Evolutionary conservation across 2,329 filamentous ascomycete genomes (phyloP).

Genomic region (Truncatella angustata): DNA sequence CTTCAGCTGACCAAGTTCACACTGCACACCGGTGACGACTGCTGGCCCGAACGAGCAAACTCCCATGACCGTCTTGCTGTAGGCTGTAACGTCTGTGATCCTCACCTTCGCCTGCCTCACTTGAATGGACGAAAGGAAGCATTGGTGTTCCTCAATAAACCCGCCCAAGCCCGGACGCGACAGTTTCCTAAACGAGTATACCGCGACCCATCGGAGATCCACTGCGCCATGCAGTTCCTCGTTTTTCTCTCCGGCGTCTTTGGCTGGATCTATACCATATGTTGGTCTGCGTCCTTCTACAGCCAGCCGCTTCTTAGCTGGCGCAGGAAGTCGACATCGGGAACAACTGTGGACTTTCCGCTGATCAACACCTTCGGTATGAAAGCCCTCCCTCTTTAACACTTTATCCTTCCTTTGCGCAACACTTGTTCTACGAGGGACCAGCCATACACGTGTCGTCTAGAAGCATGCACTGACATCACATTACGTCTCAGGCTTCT

Average conservation of each 20-base stretch:
- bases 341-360: slow-evolving; percentile 86
- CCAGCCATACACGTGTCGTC: no score
- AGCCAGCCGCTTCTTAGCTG: slow-evolving; percentile 84
- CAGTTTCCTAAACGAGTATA: neutral
- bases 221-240: slow-evolving; percentile 39
- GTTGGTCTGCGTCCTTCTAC: slow-evolving; percentile 90
- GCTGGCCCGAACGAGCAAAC: neutral
- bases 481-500: slow-evolving; percentile 52
- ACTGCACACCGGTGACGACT: neutral
- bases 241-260: slow-evolving; percentile 54
- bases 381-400: slow-evolving; percentile 12
- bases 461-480: slow-evolving; percentile 3
- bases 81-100: no score
- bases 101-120: no score
- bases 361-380: slow-evolving; percentile 65
- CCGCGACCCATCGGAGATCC: neutral
- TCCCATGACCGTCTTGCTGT: no score
- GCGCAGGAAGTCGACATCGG: slow-evolving; percentile 71
- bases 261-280: slow-evolving; percentile 73
- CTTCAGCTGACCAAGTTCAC: neutral
- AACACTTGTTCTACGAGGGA: neutral
- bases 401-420: neutral
- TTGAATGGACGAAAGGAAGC: no score
- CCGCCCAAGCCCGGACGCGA: neutral
- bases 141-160: no score